phyloP scores from a whole-genome alignment of 2,329 filamentous ascomycete species.

The Pyrenophora seminiperda region DNA sequence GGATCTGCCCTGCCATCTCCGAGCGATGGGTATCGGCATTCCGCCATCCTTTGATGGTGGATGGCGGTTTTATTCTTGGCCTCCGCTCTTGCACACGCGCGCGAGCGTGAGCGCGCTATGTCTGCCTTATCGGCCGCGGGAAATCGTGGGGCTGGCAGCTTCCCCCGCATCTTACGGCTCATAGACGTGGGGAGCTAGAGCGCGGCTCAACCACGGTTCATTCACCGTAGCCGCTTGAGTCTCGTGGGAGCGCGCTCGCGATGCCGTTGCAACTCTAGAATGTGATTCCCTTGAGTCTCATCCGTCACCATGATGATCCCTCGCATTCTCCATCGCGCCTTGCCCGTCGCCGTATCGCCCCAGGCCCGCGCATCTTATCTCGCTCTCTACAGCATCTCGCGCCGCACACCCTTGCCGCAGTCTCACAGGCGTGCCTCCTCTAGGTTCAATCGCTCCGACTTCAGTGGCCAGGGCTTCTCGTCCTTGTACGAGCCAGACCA shows the following conservation, averaged over 20 bases:
- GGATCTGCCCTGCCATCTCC: constrained; percentile 28
- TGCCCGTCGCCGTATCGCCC: constrained; percentile 42
- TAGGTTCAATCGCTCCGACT: constrained; percentile 64
- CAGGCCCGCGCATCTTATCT: constrained; percentile 51
- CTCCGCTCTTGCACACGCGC: background rate
- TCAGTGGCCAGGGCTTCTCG: constrained; percentile 66
- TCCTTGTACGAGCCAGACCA: constrained; percentile 66
- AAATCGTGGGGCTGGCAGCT: constrained; percentile 6
- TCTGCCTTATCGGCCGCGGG: constrained; percentile 18
- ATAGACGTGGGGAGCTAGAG: constrained; percentile 29
- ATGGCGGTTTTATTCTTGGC: background rate
- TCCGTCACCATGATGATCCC: constrained; percentile 29
- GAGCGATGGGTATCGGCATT: constrained; percentile 5
- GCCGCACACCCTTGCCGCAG: constrained; percentile 16
- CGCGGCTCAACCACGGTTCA: constrained; percentile 22
- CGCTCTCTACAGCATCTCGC: constrained; percentile 37
- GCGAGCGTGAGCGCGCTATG: background rate
- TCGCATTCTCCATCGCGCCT: constrained; percentile 28
- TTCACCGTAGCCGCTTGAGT: constrained; percentile 10
- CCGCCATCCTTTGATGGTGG: background rate
- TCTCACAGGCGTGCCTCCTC: constrained; percentile 43
- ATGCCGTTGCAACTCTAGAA: constrained; percentile 1
- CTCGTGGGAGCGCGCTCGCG: constrained; percentile 14
- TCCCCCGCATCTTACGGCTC: constrained; percentile 26
- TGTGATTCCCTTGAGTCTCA: constrained; percentile 1